Conservation (phyloP, 345 rosid species). For the Sonneratia alba region DNA sequence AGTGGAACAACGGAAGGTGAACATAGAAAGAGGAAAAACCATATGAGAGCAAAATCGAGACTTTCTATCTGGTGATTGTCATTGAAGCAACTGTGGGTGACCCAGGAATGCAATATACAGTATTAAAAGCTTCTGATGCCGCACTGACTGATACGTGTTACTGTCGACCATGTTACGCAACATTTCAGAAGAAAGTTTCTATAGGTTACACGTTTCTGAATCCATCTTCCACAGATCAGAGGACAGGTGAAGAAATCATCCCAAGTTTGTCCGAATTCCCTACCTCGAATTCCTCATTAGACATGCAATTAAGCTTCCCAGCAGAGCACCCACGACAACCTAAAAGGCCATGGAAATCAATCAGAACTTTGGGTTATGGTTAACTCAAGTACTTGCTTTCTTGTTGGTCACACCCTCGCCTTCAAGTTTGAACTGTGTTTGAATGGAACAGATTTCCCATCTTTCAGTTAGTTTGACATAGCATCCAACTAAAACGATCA, state of each 20-base stretch:
- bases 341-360: conserved; percentile 17
- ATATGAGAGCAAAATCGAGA: too few species aligned
- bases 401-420: too few species aligned
- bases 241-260: conserved; percentile 1
- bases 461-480: too few species aligned
- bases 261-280: conserved; percentile 3
- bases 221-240: not conserved
- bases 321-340: conserved; percentile 73
- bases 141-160: not conserved
- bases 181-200: not conserved
- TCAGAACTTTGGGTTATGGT: not conserved
- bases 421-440: not conserved
- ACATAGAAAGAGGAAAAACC: too few species aligned
- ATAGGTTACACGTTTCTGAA: not conserved
- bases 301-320: conserved; percentile 72
- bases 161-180: not conserved
- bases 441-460: not conserved
- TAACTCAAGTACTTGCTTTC: not conserved
- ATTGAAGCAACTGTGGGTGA: not conserved
- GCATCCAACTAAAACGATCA: not conserved
- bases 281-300: conserved; percentile 57
- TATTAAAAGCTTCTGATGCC: not conserved
- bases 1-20: too few species aligned
- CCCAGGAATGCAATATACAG: not conserved
- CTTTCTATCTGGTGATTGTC: too few species aligned